Evolutionary conservation across 345 rosid species (phyloP).

Genomic region (Euphorbia lathyris): DNA sequence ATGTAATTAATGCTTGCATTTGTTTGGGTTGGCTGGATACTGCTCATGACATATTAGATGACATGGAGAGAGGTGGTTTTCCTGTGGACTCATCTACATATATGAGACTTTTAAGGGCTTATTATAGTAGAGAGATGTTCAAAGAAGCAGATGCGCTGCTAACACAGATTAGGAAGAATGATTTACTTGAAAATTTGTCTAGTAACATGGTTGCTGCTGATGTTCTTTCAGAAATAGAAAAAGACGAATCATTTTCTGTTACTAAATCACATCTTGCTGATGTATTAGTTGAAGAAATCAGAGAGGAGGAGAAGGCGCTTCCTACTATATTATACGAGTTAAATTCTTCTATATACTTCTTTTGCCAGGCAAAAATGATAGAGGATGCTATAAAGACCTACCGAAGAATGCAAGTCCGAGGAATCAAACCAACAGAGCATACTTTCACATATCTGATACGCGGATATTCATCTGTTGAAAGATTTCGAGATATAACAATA

Average conservation of each 20-base stretch:
- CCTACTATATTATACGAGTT: slow-evolving; percentile 45
- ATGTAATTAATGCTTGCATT: slow-evolving; percentile 60
- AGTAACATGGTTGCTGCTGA: slow-evolving; percentile 26
- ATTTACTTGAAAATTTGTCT: slow-evolving; percentile 34
- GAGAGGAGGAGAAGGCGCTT: slow-evolving; percentile 30
- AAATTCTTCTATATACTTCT: slow-evolving; percentile 73
- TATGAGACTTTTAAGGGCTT: slow-evolving; percentile 49
- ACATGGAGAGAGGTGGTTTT: slow-evolving; percentile 51
- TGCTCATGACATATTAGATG: slow-evolving; percentile 91
- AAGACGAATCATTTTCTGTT: slow-evolving; percentile 16
- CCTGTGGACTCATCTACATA: slow-evolving; percentile 36
- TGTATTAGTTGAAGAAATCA: slow-evolving; percentile 40
- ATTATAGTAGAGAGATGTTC: slow-evolving; percentile 44
- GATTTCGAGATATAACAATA: slow-evolving; percentile 63
- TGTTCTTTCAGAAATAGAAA: slow-evolving; percentile 26
- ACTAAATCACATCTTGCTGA: slow-evolving; percentile 38
- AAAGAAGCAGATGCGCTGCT: slow-evolving; percentile 61
- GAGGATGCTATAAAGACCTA: slow-evolving; percentile 58
- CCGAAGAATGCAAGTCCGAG: slow-evolving; percentile 51
- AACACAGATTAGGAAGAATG: slow-evolving; percentile 52
- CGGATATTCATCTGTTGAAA: slow-evolving; percentile 59
- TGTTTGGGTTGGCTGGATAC: slow-evolving; percentile 63
- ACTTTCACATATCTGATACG: slow-evolving; percentile 51
- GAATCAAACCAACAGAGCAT: slow-evolving; percentile 48
- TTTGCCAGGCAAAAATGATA: slow-evolving; percentile 82